Evolutionary conservation across 2,329 filamentous ascomycete genomes (phyloP), one percentile per base, ranked within the genome.

Genomic region (Penicillium sp.): DNA sequence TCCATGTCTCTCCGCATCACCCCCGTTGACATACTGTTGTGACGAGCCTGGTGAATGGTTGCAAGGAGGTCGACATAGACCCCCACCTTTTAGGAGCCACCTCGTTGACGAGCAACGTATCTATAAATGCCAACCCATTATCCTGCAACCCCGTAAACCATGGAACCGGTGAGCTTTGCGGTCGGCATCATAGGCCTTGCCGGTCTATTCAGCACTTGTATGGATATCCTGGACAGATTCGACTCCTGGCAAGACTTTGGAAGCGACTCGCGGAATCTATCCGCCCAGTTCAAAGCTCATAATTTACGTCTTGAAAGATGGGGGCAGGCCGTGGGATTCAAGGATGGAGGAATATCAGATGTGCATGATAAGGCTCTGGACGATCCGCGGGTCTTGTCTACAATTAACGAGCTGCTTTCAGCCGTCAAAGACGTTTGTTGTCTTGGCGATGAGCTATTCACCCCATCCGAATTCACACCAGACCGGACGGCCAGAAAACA

Each of bases 31-130:
- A 77, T 58, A 40, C 70, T 74, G 50, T 73, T 73, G 51, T 74
- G 73, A 57, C 73, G 72, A 35, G 75, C 78, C 50, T 84, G 81
- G 57, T 89, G 85, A 6, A 89, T 77, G 60, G 84, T 85, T 9
- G 84, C 75, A 3, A 92, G 75, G 7, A 93, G 79, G 59, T 90
- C 86, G 46, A 89, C 79, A 71, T 92, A 92, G 29, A 87, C 82
- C 61, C 81, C 81, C n/a, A n/a, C 1, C 1, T 14, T 6, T 29
- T 11, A 12, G 25, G 8, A 26, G 25, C 25, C 6, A 26, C 4
- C 25, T 6, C 25, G 27, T 29, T 12, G 27, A 29, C 27, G 8
- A 12, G 27, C 27, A 11, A 11, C 11, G 1, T 11, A 12, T 31
- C 29, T 31, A 9, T 3, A 6, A 31, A 31, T 3, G 29, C 12